phyloP scores from a whole-genome alignment of 1,284 basidiomycete genomes.

The Microbotryum silenes-acaulis region DNA sequence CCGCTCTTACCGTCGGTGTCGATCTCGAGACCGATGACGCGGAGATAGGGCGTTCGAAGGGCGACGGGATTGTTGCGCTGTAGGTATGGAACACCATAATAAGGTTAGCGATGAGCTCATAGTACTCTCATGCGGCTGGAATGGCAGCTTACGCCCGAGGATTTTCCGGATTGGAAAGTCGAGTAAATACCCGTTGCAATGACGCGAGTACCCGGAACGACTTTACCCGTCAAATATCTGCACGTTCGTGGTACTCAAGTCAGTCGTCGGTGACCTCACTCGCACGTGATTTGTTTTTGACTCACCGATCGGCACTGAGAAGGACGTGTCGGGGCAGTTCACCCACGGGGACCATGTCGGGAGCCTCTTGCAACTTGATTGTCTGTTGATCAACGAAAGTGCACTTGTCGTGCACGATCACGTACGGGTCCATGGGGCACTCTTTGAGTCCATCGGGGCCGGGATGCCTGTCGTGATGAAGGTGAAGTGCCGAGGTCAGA shows the following conservation, averaged over 20 bases:
- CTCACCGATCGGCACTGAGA: conserved; percentile 70
- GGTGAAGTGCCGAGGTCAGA: conserved; percentile 35
- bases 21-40: conserved; percentile 86
- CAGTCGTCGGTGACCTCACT: not conserved
- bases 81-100: conserved; percentile 2
- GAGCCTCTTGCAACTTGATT: conserved; percentile 95
- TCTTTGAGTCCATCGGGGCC: conserved; percentile 67
- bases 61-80: conserved; percentile 57
- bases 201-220: conserved; percentile 88
- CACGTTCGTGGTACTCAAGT: not conserved
- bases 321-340: conserved; percentile 95
- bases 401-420: conserved; percentile 92
- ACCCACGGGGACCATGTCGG: conserved; percentile 99
- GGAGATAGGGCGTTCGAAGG: conserved; percentile 87
- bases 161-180: conserved; percentile 81
- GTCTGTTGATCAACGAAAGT: conserved; percentile 92
- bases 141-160: conserved; percentile 41
- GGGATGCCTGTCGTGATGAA: conserved; percentile 22
- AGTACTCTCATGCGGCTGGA: no score
- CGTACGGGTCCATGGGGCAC: conserved; percentile 91
- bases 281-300: not conserved
- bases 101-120: no score
- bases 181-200: conserved; percentile 96
- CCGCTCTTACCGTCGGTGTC: conserved; percentile 58
- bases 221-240: conserved; percentile 71